Conservation (phyloP, 139 green algal genomes). For the Volvox reticuliferus region DNA sequence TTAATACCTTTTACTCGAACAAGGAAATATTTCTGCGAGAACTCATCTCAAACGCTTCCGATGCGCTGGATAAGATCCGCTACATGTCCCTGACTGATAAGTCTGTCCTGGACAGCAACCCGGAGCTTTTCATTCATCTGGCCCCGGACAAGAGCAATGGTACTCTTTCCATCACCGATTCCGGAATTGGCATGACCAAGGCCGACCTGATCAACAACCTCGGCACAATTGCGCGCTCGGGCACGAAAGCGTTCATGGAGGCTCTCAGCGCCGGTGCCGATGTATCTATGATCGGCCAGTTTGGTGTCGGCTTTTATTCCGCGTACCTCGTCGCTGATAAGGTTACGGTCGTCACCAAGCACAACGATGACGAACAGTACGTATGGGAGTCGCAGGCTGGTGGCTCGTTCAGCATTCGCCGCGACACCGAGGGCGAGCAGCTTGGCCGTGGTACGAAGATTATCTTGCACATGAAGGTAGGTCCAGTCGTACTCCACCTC, state of each 20-base stretch:
- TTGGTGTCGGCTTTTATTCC: conserved; percentile 99
- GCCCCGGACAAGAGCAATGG: conserved; percentile 97
- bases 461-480: conserved; percentile 93
- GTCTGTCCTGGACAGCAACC: conserved; percentile 92
- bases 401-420: conserved; percentile 98
- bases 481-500: background rate
- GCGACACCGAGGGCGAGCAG: conserved; percentile 83
- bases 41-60: conserved; percentile 95
- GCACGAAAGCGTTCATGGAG: conserved; percentile 99
- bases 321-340: conserved; percentile 99
- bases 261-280: conserved; percentile 97
- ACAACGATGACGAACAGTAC: conserved; percentile 99
- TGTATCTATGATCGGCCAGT: conserved; percentile 99
- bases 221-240: conserved; percentile 98
- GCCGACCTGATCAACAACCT: conserved; percentile 99
- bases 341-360: conserved; percentile 92
- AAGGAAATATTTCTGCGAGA: conserved; percentile 97
- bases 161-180: conserved; percentile 96
- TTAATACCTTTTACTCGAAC: conserved; percentile 99
- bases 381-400: conserved; percentile 98
- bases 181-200: conserved; percentile 98
- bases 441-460: conserved; percentile 98
- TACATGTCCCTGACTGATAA: conserved; percentile 99
- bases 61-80: conserved; percentile 99
- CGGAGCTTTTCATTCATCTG: conserved; percentile 98